Evolutionary conservation across 2,329 filamentous ascomycete genomes (phyloP), one percentile per base, ranked within the genome.

Genomic region (Talaromyces sp.): DNA sequence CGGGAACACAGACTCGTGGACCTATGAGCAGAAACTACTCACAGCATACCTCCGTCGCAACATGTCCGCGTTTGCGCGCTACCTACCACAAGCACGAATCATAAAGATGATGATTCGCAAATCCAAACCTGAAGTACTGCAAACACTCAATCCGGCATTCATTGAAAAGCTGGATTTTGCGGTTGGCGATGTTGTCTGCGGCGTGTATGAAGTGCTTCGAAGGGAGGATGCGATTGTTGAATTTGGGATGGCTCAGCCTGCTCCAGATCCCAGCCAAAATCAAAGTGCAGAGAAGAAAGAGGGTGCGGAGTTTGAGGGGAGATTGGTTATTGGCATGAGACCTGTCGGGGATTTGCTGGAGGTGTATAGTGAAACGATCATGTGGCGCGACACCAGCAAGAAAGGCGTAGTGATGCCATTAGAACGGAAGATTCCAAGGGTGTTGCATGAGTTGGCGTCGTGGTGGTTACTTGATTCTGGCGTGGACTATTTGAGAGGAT

Each of bases 381-480:
- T 75, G 73, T 77, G 75, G 75, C 70, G 67, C 24, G 64, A 56
- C 19, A 64, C 56, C 3, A 68, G 68, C 14, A 54, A 14, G 37
- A 67, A 70, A 24, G 62, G 19, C 10, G 60, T 62, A 27, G 63
- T 31, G 19, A 69, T 78, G 70, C 75, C 74, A 11, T 65, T 77
- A 57, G 75, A 78, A 62, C 71, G 67, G 16, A 65, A 65, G 13
- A n/a, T 71, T 31, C 13, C 72, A n/a, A 68, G 68, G 10, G 76
- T 70, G 62, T 63, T 77, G 63, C 74, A 78, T 66, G 75, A 78
- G 61, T 68, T 72, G 37, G 71, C 73, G 22, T 61, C 74, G 33
- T 78, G 75, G 76, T 77, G 75, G 74, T 68, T 78, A 64, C 60
- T 78, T 61, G 75, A 75, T 63, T 75, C 74, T 10, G 75, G 75